Evolutionary conservation across 495 filamentous ascomycete species (phyloP).

Genomic region (Penicillium angulare): DNA sequence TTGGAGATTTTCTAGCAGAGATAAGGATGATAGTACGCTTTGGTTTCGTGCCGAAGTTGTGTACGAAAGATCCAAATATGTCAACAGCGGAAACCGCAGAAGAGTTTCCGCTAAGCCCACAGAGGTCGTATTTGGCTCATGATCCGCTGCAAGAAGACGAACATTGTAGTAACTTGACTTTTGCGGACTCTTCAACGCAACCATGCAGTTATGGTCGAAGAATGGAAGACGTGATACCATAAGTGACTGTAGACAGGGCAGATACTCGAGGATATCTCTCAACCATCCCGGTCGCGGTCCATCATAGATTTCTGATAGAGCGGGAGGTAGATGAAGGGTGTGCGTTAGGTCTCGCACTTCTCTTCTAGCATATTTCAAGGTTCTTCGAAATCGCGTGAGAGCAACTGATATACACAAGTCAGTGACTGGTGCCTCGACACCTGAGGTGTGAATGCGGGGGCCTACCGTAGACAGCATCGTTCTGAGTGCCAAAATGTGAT

Average conservation of each 20-base stretch:
- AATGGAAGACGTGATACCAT: slow-evolving; percentile 61
- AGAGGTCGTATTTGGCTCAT: slow-evolving; percentile 58
- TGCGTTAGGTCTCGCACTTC: slow-evolving; percentile 58
- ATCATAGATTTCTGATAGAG: slow-evolving; percentile 63
- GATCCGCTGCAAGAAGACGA: slow-evolving; percentile 55
- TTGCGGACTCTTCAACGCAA: slow-evolving; percentile 39
- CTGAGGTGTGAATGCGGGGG: not conserved
- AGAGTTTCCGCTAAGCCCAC: slow-evolving; percentile 52
- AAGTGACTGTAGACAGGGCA: slow-evolving; percentile 60
- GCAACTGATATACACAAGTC: slow-evolving; percentile 44
- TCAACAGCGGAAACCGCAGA: slow-evolving; percentile 50
- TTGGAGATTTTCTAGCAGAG: slow-evolving; percentile 48
- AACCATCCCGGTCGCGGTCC: slow-evolving; percentile 62
- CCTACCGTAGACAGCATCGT: slow-evolving; percentile 62
- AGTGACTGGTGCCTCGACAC: not conserved
- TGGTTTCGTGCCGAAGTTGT: slow-evolving; percentile 55
- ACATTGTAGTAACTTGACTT: slow-evolving; percentile 36
- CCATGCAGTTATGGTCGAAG: slow-evolving; percentile 62
- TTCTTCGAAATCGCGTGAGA: slow-evolving; percentile 61
- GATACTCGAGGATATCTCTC: slow-evolving; percentile 56
- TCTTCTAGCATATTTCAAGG: slow-evolving; percentile 52
- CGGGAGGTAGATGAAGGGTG: slow-evolving; percentile 66
- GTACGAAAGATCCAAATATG: slow-evolving; percentile 61
- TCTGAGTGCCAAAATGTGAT: slow-evolving; percentile 60
- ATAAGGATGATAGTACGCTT: slow-evolving; percentile 44